Percentiles rank a stretch among this genome's conserved stretches.
phyloP scores from a whole-genome alignment of 164 flowering plant genomes.

The Vitis rotundifolia region DNA sequence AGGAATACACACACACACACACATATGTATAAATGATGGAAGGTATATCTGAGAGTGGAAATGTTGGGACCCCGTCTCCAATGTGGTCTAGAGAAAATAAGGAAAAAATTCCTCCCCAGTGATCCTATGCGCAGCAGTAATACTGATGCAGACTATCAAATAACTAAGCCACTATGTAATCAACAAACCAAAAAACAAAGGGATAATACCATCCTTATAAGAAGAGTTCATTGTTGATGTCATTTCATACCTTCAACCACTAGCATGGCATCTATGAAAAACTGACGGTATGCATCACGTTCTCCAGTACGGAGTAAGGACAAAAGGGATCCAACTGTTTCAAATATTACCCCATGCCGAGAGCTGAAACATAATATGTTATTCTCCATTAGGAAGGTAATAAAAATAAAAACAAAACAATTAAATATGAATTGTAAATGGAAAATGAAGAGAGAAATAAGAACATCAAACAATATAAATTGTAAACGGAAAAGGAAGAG shows the following conservation, averaged over 20 bases:
- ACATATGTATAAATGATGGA: no score
- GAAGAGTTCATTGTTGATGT: no score
- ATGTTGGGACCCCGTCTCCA: no score
- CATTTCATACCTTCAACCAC: conserved; percentile 61
- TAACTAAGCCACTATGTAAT: no score
- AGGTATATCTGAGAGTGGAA: no score
- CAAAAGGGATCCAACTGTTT: conserved; percentile 74
- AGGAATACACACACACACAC: no score
- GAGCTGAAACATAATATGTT: conserved; percentile 36
- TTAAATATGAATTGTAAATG: background rate
- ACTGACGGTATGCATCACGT: conserved; percentile 78
- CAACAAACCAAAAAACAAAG: background rate
- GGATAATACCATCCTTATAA: no score
- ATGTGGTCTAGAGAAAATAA: no score
- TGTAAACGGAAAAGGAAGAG: background rate
- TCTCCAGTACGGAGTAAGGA: conserved; percentile 84
- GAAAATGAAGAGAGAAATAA: background rate
- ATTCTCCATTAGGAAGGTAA: background rate
- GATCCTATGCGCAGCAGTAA: no score
- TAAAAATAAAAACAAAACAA: background rate
- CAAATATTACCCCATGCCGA: conserved; percentile 76
- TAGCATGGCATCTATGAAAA: conserved; percentile 74
- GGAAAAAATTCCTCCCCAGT: no score
- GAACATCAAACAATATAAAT: background rate
- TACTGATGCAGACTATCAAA: no score